Evolutionary conservation across 345 rosid genomes (phyloP).

Genomic region (Citrus trifoliata): DNA sequence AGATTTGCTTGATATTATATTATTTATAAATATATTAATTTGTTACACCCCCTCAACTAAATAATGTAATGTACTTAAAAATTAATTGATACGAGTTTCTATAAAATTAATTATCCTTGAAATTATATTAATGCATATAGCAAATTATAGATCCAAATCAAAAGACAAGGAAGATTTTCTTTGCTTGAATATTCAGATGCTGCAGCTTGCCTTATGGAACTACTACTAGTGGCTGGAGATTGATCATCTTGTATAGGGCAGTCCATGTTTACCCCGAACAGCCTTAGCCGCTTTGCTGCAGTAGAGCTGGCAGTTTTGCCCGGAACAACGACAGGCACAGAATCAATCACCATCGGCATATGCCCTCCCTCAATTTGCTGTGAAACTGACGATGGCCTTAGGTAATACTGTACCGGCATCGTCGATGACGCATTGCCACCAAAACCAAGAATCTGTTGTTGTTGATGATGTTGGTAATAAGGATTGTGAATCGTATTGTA

Average conservation of each 20-base stretch:
- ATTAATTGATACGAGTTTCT: constrained; percentile 7
- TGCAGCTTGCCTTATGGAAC: constrained; percentile 15
- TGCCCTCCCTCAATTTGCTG: constrained; percentile 23
- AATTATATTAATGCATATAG: no score
- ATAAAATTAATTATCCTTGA: not conserved
- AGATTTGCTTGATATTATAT: constrained; percentile 8
- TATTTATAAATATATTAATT: no score
- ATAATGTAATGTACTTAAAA: not conserved
- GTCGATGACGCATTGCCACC: constrained; percentile 30
- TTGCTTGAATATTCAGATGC: constrained; percentile 40
- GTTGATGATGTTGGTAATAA: constrained; percentile 27
- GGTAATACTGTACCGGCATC: constrained; percentile 25
- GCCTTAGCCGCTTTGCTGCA: constrained; percentile 48
- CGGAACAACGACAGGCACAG: constrained; percentile 44
- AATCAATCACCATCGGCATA: constrained; percentile 48
- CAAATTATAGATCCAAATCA: constrained; percentile 54
- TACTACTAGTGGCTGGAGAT: constrained; percentile 26
- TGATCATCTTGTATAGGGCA: constrained; percentile 35
- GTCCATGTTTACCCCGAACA: constrained; percentile 68
- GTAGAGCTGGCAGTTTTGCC: constrained; percentile 12
- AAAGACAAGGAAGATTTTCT: constrained; percentile 64
- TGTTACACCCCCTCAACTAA: constrained; percentile 12
- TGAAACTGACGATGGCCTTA: constrained; percentile 41
- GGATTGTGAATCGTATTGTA: constrained; percentile 28
- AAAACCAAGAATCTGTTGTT: constrained; percentile 20